Base-by-base conservation (phyloP, 306 rosid species). In the Gillenia trifoliata region DNA sequence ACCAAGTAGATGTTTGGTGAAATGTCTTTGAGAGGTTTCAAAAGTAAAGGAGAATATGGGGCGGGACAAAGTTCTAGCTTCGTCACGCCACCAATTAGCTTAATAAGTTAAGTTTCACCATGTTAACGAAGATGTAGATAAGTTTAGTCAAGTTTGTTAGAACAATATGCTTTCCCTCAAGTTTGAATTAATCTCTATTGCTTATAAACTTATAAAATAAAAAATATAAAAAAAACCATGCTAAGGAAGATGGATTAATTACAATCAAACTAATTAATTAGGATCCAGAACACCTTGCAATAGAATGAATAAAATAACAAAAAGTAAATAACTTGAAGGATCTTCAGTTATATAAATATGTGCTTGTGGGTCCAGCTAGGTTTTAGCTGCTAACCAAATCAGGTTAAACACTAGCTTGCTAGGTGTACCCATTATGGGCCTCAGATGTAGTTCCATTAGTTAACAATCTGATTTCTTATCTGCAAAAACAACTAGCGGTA, bases 391-490 rank as follows among this genome's bases (percentile, higher is more conserved):
- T 55, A 83, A 77, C 75, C 31, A 56, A 64, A 83, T 76, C 76
- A 66, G 76, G 67, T 47, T 78, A 63, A 66, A 38, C 74, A 66
- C 52, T 36, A 41, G 77, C 20, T 72, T 47, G 52, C 20, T 47
- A 72, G 68, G 28, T 33, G 68, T 28, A 62, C 11, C 38, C 34
- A 64, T 55, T 41, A 80, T 82, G 79, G 80, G 73, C 26, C 41
- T 64, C 47, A 64, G 78, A 57, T 78, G 79, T 74, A 68, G 75
- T 64, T 75, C 81, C 73, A 74, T 72, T 76, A 75, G 76, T 76
- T 57, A 79, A 78, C 74, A 79, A 34, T 82, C 61, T 40, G 33
- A 68, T 79, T 61, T 67, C 55, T 68, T 75, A 64, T 41, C 49
- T 11, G 33, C 59, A 72, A 26, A 38, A 19, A 65, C 23, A n/a